A percentile compares a stretch with the other conserved stretches of the same genome.
These are phyloP conservation scores for Cladosporium sp. DNA, from an alignment of 2,329 filamentous ascomycete species.

Conservation along the genomic window DNA sequence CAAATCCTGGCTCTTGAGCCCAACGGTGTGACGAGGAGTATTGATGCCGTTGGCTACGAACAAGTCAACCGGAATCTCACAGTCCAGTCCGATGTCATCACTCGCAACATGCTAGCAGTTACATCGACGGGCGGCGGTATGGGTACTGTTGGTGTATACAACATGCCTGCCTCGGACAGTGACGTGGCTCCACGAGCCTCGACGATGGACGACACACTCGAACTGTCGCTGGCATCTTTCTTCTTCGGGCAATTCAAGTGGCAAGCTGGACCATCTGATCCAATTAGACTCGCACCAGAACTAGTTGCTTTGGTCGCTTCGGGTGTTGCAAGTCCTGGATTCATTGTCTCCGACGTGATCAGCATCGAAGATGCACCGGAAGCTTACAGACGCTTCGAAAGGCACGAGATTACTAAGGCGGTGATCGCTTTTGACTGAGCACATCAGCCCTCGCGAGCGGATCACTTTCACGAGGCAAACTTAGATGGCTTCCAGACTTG, in stretches of 20 bases:
- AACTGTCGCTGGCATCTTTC: constrained; percentile 5
- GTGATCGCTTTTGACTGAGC: constrained; percentile 4
- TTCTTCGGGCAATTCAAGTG: constrained; percentile 5
- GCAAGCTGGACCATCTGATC: constrained; percentile 5
- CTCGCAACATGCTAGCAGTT: constrained; percentile 8
- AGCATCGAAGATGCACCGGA: constrained; percentile 12
- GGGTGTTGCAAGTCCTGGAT: constrained; percentile 7
- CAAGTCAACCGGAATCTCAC: constrained; percentile 10
- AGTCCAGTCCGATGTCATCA: constrained; percentile 8
- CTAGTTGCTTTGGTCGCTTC: constrained; percentile 3
- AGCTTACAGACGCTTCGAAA: constrained; percentile 9
- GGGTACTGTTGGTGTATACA: constrained; percentile 11
- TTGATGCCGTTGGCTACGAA: constrained; percentile 15
- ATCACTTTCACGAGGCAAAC: too few species aligned
- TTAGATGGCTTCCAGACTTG: too few species aligned
- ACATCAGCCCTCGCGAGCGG: neutral
- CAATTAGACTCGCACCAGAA: constrained; percentile 1
- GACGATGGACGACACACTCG: neutral
- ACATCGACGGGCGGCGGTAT: constrained; percentile 10
- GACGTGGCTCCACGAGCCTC: constrained; percentile 1
- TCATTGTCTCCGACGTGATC: constrained; percentile 12
- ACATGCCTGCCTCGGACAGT: neutral
- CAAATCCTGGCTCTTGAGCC: constrained; percentile 16
- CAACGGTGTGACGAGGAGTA: constrained; percentile 12
- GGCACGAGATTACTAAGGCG: constrained; percentile 5